Conservation (phyloP, 73 alveolate species). For the Stentor coeruleus region DNA sequence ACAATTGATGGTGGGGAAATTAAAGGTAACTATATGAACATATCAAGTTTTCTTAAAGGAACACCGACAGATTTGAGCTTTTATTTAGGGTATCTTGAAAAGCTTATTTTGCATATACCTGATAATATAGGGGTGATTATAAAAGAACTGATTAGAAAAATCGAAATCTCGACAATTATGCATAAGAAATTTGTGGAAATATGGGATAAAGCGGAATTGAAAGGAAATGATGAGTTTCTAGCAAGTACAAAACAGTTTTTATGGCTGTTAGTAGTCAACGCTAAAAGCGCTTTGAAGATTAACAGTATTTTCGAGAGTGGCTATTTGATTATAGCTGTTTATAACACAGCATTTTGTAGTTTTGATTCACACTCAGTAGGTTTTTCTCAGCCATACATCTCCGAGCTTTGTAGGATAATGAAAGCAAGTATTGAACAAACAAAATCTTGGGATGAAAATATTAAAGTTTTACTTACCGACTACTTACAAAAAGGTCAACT, state of each 20-base stretch:
- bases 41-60: neutral
- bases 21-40: neutral
- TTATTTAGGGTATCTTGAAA: neutral
- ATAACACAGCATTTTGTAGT: neutral
- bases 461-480: neutral
- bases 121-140: too few species aligned
- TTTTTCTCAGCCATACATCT: neutral
- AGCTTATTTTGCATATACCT: too few species aligned
- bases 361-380: neutral
- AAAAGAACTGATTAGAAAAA: neutral
- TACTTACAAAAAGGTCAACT: neutral
- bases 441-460: neutral
- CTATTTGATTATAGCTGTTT: neutral
- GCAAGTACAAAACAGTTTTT: neutral
- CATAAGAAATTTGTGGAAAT: neutral
- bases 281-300: too few species aligned
- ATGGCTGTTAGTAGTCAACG: neutral
- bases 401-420: neutral
- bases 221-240: neutral
- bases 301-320: neutral
- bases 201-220: neutral
- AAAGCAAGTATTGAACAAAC: neutral
- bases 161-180: neutral
- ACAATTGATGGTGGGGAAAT: neutral
- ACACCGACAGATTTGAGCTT: neutral